Percentiles rank a stretch among this genome's conserved stretches.
Conservation (phyloP, 345 rosid species). For the Turnera subulata region DNA sequence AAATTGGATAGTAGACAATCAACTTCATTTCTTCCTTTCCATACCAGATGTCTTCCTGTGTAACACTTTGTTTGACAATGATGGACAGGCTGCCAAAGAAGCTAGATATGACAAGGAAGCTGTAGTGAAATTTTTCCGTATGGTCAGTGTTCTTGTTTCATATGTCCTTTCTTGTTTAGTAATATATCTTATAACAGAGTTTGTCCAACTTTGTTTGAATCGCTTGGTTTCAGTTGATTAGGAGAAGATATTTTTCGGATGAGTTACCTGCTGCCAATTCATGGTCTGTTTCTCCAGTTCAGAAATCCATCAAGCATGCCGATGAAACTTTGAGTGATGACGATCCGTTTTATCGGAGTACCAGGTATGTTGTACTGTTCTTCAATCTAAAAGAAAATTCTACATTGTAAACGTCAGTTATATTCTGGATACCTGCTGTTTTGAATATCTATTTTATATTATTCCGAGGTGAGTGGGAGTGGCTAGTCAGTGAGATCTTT, state of each 20-base stretch:
- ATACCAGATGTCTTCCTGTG: background rate
- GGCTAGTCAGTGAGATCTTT: too few species aligned
- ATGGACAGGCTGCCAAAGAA: conserved; percentile 85
- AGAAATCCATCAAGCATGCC: conserved; percentile 55
- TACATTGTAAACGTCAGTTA: too few species aligned
- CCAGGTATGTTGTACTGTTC: conserved; percentile 41
- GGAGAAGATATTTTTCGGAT: conserved; percentile 91
- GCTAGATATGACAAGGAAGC: conserved; percentile 97
- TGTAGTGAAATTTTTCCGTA: conserved; percentile 67
- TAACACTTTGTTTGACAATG: conserved; percentile 15
- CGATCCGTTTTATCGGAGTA: conserved; percentile 52
- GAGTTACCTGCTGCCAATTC: conserved; percentile 64
- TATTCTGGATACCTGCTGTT: background rate
- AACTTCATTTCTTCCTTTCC: background rate
- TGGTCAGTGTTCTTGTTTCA: conserved; percentile 41
- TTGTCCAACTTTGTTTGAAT: conserved; percentile 9
- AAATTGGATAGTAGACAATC: background rate
- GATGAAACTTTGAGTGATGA: conserved; percentile 72
- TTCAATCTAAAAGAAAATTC: background rate
- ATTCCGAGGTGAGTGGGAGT: too few species aligned
- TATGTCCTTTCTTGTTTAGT: background rate
- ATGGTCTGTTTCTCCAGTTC: conserved; percentile 69
- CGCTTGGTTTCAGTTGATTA: conserved; percentile 58
- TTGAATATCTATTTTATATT: too few species aligned
- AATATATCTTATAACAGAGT: background rate